Conservation (phyloP, 2,329 filamentous ascomycete species). For the Diaporthe sp. region DNA sequence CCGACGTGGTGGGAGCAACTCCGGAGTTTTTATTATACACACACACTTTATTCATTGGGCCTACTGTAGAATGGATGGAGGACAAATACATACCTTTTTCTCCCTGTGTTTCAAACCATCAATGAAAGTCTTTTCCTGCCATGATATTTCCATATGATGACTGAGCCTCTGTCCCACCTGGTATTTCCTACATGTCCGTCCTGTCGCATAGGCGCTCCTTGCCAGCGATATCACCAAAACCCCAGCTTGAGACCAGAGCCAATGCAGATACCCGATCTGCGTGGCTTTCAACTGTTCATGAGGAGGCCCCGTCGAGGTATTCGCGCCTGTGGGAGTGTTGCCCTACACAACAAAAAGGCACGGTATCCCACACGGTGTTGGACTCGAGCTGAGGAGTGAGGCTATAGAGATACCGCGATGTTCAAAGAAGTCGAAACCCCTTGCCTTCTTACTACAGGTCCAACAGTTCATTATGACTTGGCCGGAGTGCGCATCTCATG, state of each 20-base stretch:
- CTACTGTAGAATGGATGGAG: constrained; percentile 23
- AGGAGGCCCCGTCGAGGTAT: background rate
- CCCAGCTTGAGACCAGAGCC: background rate
- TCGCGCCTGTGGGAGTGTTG: no score
- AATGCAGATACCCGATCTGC: background rate
- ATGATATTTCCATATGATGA: background rate
- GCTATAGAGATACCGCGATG: background rate
- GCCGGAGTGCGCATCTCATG: background rate
- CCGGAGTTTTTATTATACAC: constrained; percentile 31
- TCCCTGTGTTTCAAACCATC: background rate
- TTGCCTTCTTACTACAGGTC: no score
- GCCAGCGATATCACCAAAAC: no score
- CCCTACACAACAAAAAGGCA: no score
- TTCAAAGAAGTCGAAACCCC: background rate
- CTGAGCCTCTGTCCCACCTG: background rate
- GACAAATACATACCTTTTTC: background rate
- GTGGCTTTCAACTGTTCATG: background rate
- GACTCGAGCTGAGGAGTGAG: background rate
- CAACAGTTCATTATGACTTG: background rate
- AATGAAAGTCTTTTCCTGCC: no score
- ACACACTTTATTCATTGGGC: constrained; percentile 30
- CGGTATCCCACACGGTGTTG: background rate
- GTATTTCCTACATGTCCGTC: no score
- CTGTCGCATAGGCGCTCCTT: background rate
- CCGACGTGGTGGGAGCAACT: constrained; percentile 13